These are phyloP conservation scores for Tuber magnatum DNA, from an alignment of 495 filamentous ascomycete genomes.

Conservation along the genomic window DNA sequence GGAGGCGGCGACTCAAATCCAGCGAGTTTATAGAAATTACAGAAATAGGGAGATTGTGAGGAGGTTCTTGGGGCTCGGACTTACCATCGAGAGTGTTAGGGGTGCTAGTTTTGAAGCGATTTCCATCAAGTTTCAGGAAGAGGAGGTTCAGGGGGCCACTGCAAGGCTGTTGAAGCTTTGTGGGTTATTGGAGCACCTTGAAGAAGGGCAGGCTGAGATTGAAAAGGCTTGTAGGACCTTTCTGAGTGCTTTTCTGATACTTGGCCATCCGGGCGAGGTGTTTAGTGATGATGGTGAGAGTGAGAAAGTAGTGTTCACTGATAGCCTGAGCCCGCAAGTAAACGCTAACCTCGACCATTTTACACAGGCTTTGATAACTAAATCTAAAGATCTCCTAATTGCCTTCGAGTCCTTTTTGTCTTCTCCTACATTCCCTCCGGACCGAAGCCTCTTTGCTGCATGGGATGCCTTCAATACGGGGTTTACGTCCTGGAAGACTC, in stretches of 20 bases:
- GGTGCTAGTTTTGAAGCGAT: conserved; percentile 77
- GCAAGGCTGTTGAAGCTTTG: conserved; percentile 68
- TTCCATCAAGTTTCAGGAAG: conserved; percentile 65
- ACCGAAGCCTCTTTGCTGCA: conserved; percentile 57
- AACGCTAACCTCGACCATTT: conserved; percentile 44
- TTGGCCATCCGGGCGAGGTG: conserved; percentile 86
- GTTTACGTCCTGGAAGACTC: conserved; percentile 90
- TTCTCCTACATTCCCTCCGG: conserved; percentile 53
- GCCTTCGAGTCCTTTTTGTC: conserved; percentile 72
- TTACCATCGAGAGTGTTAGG: conserved; percentile 67
- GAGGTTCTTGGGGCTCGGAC: conserved; percentile 59
- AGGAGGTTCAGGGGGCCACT: conserved; percentile 62
- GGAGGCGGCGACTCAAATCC: conserved; percentile 64
- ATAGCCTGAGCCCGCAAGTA: conserved; percentile 29
- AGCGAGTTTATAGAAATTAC: conserved; percentile 65
- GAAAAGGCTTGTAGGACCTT: conserved; percentile 82
- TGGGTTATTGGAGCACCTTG: conserved; percentile 55
- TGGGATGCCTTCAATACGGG: conserved; percentile 83
- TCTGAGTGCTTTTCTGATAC: conserved; percentile 83
- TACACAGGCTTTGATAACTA: conserved; percentile 67
- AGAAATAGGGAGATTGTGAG: conserved; percentile 55
- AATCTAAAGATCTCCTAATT: conserved; percentile 76
- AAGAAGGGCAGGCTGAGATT: conserved; percentile 58
- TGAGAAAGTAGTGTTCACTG: conserved; percentile 57
- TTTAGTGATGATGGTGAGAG: conserved; percentile 74